Conservation (phyloP, 2,329 filamentous ascomycete genomes). For the Microthyrium microscopicum region DNA sequence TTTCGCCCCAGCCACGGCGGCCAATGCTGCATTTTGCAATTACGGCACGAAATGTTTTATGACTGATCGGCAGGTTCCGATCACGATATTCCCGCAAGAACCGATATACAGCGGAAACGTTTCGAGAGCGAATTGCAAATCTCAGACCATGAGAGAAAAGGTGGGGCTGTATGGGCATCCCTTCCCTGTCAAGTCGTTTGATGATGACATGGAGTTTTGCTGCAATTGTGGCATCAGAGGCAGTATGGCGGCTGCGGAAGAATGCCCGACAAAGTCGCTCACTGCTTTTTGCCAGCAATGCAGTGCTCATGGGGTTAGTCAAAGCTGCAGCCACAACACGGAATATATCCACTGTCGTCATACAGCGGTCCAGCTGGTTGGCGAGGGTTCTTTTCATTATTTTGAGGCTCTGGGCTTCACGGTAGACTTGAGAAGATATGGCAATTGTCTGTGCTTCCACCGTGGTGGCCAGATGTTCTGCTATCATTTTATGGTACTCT, state of each 20-base stretch:
- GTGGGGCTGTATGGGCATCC: neutral
- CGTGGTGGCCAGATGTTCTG: neutral
- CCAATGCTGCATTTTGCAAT: conserved; percentile 23
- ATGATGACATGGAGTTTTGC: neutral
- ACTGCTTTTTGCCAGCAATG: neutral
- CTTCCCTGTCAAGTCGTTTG: neutral
- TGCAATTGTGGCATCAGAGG: neutral
- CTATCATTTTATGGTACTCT: neutral
- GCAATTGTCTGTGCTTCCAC: neutral
- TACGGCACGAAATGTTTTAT: conserved; percentile 14
- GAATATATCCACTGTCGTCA: neutral
- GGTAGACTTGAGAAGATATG: neutral
- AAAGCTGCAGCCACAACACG: neutral
- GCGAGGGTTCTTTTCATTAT: neutral
- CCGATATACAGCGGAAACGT: neutral
- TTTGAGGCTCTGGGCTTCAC: neutral
- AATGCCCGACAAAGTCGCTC: neutral
- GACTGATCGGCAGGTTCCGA: neutral
- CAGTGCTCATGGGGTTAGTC: too few species aligned
- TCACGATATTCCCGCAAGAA: neutral
- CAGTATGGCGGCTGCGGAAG: neutral
- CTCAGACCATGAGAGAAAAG: neutral
- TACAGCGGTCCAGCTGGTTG: neutral
- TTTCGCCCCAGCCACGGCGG: conserved; percentile 18
- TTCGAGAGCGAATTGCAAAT: neutral